Evolutionary conservation across 257 asterid genomes (phyloP), one percentile per base, ranked within the genome.

Genomic region (Fraxinus anomala): DNA sequence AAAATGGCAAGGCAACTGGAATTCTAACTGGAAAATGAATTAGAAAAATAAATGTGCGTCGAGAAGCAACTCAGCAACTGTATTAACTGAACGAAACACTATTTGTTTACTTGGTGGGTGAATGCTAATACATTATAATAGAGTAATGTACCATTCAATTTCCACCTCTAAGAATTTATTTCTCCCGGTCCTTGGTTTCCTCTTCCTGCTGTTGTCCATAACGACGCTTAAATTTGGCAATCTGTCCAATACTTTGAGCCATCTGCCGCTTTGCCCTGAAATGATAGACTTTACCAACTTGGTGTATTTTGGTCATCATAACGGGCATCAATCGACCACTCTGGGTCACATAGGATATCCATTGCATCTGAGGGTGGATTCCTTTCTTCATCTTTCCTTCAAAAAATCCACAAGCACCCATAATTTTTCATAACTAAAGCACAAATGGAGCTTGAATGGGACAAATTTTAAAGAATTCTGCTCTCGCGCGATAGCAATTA

Each of bases 331-430:
- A 79, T 23, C 92, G 83, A 1, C 97, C 97, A 68, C 92, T 90
- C 76, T 86, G 96, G 72, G 97, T 89, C 87, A 90, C 96, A 24
- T 92, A 90, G 0, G 94, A 88, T 73, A 90, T 89, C 96, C 97
- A 92, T 77, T 90, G 96, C 89, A 83, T 40, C 78, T 90, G 97
- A 23, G 97, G 94, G 77, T 92, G 97, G 73, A 90, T 82, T 78
- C 97, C 97, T 83, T 92, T 92, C 91, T 88, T 90, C 97, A 92
- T 92, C 74, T 76, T 82, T 72, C 68, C 86, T 87, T 81, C 39
- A 68, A 34, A 1, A 76, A 74, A 8, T 78, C 21, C 86, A 42
- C 13, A 42, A 42, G 51, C 51, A 33, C 51, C 51, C 51, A 2
- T 42, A 40, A 40, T 2, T 11, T 42, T 42, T 11, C 49, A 10